Percentiles rank a stretch among this genome's conserved stretches.
These are phyloP conservation scores for Lyophyllum atratum DNA, from an alignment of 768 basidiomycete genomes.

Conservation along the genomic window DNA sequence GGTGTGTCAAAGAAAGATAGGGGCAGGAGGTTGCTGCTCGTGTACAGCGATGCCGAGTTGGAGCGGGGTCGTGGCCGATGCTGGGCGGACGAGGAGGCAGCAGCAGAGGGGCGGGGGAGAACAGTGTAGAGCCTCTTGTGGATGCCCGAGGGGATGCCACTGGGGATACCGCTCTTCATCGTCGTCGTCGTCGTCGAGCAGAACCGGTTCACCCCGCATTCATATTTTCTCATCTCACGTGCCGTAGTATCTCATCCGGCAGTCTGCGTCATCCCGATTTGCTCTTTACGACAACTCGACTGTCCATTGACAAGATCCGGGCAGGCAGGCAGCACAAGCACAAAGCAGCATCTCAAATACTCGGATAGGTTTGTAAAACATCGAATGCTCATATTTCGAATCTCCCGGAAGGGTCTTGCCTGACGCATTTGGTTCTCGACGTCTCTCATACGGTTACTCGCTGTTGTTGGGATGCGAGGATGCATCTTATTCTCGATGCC, in stretches of 20 bases:
- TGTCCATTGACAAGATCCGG: too few relatives aligned
- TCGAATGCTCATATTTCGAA: too few relatives aligned
- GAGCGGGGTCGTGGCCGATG: slow-evolving; percentile 41
- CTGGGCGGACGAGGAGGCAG: slow-evolving; percentile 18
- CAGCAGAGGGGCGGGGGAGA: slow-evolving; percentile 31
- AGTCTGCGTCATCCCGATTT: not conserved
- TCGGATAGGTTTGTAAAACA: too few relatives aligned
- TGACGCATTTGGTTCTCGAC: too few relatives aligned
- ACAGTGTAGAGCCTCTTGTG: slow-evolving; percentile 54
- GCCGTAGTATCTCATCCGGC: not conserved
- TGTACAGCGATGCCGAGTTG: slow-evolving; percentile 45
- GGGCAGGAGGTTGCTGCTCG: slow-evolving; percentile 19
- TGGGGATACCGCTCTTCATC: slow-evolving; percentile 17
- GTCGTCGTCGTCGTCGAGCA: not conserved
- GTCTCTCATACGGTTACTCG: too few relatives aligned
- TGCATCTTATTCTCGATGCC: too few relatives aligned
- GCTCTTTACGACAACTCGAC: too few relatives aligned
- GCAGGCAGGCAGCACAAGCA: too few relatives aligned
- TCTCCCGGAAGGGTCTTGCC: too few relatives aligned
- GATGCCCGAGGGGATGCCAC: slow-evolving; percentile 41
- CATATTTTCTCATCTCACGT: not conserved
- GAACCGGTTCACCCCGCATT: not conserved
- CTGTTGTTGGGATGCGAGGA: too few relatives aligned
- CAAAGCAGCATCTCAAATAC: too few relatives aligned
- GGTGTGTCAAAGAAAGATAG: slow-evolving; percentile 27